A percentile compares a stretch with the other conserved stretches of the same genome.
phyloP scores from a whole-genome alignment of 371 early-diverging fungal species.

The Mortierella sp. region DNA sequence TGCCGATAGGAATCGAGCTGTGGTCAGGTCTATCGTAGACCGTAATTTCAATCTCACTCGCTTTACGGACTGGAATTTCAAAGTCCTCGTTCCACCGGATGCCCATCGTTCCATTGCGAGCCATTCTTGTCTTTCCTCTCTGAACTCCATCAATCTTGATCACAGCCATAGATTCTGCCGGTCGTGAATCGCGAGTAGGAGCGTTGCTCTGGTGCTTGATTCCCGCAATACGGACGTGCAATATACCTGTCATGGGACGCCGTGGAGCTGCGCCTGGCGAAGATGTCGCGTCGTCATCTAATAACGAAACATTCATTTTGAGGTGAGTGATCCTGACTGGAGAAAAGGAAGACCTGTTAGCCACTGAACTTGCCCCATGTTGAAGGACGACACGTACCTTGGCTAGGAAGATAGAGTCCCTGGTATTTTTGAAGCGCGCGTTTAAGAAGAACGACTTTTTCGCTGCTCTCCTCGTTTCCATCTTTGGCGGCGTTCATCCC shows the following conservation, averaged over 20 bases:
- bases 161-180: conserved; percentile 72
- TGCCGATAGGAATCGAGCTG: conserved; percentile 71
- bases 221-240: conserved; percentile 71
- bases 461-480: conserved; percentile 71
- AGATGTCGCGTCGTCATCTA: conserved; percentile 25
- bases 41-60: conserved; percentile 87
- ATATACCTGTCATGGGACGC: conserved; percentile 74
- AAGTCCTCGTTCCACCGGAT: conserved; percentile 85
- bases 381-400: conserved; percentile 18
- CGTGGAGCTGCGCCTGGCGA: conserved; percentile 62
- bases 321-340: neutral
- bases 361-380: too few relatives aligned
- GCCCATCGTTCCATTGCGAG: conserved; percentile 38
- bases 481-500: conserved; percentile 56
- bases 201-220: conserved; percentile 72
- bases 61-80: conserved; percentile 81
- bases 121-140: conserved; percentile 65
- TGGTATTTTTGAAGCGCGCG: conserved; percentile 85
- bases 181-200: conserved; percentile 65
- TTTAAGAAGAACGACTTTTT: conserved; percentile 80
- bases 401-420: conserved; percentile 69
- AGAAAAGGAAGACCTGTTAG: neutral
- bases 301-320: neutral
- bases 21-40: conserved; percentile 75
- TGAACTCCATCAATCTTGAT: conserved; percentile 82